A percentile compares a stretch with the other conserved stretches of the same genome.
These are phyloP conservation scores for Xylariaceae sp. DNA, from an alignment of 2,329 filamentous ascomycete species.

Conservation along the genomic window DNA sequence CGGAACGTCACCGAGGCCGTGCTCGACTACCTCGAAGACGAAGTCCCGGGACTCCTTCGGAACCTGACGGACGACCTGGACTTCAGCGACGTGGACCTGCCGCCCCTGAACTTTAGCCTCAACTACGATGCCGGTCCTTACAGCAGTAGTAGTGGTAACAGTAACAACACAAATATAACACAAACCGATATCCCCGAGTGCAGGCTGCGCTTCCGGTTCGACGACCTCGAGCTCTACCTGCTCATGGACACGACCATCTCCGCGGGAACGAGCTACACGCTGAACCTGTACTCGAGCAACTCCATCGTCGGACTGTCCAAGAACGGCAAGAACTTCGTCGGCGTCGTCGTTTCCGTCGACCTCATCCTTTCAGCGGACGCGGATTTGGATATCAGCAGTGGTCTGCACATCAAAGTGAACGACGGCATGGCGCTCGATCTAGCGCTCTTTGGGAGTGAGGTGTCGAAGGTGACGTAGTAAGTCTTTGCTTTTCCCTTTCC, in stretches of 20 bases:
- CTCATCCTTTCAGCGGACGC: slow-evolving; percentile 45
- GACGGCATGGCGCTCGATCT: slow-evolving; percentile 45
- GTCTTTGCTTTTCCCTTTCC: slow-evolving; percentile 19
- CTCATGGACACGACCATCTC: slow-evolving; percentile 39
- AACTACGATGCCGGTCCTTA: slow-evolving; percentile 41
- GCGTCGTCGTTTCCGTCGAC: slow-evolving; percentile 45
- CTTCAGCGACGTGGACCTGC: slow-evolving; percentile 28
- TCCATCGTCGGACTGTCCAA: slow-evolving; percentile 38
- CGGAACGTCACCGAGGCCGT: slow-evolving; percentile 30
- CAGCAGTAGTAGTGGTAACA: no score
- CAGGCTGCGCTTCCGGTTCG: slow-evolving; percentile 42
- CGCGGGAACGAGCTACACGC: slow-evolving; percentile 38
- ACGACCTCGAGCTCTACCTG: slow-evolving; percentile 48
- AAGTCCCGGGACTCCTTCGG: slow-evolving; percentile 8
- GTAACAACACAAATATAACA: no score
- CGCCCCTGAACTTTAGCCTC: slow-evolving; percentile 37
- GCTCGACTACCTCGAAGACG: slow-evolving; percentile 24
- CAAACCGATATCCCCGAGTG: slow-evolving; percentile 38
- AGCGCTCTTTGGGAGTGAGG: slow-evolving; percentile 43
- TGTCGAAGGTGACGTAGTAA: slow-evolving; percentile 46
- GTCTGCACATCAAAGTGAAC: slow-evolving; percentile 51
- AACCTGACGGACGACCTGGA: slow-evolving; percentile 23
- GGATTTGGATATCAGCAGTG: slow-evolving; percentile 45
- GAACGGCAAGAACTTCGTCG: slow-evolving; percentile 37
- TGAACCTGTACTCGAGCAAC: slow-evolving; percentile 44